Conservation (phyloP, 306 rosid species). For the Gastrolobium bilobum region DNA sequence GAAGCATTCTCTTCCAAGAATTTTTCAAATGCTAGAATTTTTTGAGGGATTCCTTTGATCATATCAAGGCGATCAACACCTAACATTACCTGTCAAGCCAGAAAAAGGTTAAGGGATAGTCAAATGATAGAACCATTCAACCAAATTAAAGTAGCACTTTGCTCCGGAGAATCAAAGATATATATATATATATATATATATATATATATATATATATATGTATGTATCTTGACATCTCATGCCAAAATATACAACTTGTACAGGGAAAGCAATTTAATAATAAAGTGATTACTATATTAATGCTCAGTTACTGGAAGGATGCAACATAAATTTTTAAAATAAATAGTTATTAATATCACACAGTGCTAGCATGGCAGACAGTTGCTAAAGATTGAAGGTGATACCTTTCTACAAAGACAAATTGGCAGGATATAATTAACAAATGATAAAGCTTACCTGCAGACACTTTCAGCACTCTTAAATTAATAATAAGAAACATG, state of each 20-base stretch:
- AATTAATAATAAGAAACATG: constrained; percentile 17
- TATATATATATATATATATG: too few relatives aligned
- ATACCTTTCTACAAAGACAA: constrained; percentile 17
- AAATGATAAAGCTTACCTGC: constrained; percentile 15
- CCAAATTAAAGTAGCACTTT: constrained; percentile 23
- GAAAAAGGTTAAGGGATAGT: constrained; percentile 32
- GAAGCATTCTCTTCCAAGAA: constrained; percentile 79
- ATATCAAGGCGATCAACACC: constrained; percentile 97
- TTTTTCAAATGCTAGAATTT: constrained; percentile 90
- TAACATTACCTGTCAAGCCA: constrained; percentile 78
- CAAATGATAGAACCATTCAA: constrained; percentile 27
- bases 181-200: too few relatives aligned
- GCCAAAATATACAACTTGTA: constrained; percentile 15
- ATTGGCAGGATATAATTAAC: constrained; percentile 20
- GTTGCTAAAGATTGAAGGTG: constrained; percentile 23
- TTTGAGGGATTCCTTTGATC: constrained; percentile 97
- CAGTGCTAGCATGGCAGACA: constrained; percentile 11
- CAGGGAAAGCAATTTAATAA: constrained; percentile 8
- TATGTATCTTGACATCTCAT: constrained; percentile 1
- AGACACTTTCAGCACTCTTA: constrained; percentile 17
- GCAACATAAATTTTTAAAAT: constrained; percentile 8
- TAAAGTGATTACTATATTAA: constrained; percentile 6
- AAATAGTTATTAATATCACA: not conserved
- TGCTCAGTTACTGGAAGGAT: constrained; percentile 22
- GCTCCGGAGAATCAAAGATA: not conserved